These are phyloP conservation scores for Omphalotus olearius DNA, from an alignment of 1,284 basidiomycete species.

Conservation along the genomic window DNA sequence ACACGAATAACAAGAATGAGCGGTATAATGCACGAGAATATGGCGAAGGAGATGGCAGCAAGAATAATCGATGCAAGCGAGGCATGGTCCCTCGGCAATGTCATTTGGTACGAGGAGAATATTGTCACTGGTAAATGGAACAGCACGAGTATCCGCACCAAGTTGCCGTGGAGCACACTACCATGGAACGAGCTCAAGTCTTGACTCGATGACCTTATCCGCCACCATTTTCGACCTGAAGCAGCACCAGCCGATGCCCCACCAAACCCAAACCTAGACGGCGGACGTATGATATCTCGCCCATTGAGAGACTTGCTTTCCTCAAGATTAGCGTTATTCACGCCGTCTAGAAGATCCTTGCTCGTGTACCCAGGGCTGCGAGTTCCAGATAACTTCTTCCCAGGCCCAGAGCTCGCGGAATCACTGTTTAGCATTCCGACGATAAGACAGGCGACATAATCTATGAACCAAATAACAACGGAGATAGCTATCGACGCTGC, in stretches of 20 bases:
- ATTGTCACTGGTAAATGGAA: slow-evolving; percentile 95
- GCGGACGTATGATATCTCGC: slow-evolving; percentile 29
- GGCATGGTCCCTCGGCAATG: slow-evolving; percentile 38
- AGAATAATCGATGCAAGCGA: slow-evolving; percentile 59
- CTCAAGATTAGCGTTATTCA: slow-evolving; percentile 30
- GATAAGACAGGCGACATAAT: slow-evolving; percentile 46
- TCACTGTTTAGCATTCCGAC: slow-evolving; percentile 26
- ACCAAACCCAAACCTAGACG: slow-evolving; percentile 32
- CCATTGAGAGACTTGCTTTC: slow-evolving; percentile 55
- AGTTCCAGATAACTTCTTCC: slow-evolving; percentile 28
- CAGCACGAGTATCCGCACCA: slow-evolving; percentile 83
- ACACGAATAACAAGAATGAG: slow-evolving; percentile 73
- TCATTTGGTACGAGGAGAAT: slow-evolving; percentile 87
- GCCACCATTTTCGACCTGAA: slow-evolving; percentile 43
- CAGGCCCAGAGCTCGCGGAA: slow-evolving; percentile 19
- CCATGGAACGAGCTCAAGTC: slow-evolving; percentile 74
- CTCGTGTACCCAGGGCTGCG: slow-evolving; percentile 54
- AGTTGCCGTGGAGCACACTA: slow-evolving; percentile 81
- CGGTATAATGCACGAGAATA: slow-evolving; percentile 80
- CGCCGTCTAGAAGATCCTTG: slow-evolving; percentile 47
- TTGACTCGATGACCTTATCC: slow-evolving; percentile 36
- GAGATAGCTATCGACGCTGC: slow-evolving; percentile 71
- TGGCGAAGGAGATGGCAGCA: slow-evolving; percentile 70
- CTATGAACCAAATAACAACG: slow-evolving; percentile 68
- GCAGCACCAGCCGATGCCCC: slow-evolving; percentile 18